Base-by-base conservation (phyloP, 108 stramenopile genomes). In the Nitzschia sp. region DNA sequence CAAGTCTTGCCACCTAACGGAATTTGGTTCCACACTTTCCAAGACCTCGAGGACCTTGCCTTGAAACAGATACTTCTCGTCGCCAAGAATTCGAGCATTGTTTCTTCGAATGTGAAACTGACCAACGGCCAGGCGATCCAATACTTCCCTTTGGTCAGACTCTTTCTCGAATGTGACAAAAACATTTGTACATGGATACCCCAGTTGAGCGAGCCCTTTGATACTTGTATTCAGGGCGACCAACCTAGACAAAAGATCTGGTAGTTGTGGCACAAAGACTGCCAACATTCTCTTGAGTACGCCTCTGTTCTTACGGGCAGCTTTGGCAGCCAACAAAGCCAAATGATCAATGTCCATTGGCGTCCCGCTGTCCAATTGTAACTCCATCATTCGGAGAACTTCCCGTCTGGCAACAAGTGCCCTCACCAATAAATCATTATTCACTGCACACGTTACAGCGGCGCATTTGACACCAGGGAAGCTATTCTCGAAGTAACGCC, bases 91-190 rank as follows among this genome's bases (percentile, higher is more conserved):
- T 15, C 52, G 33, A 1, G 63, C n/a, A 32, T 77, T 50, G 38
- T 69, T 69, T 29, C 36, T 33, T 2, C 35, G 31, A 27, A 83
- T 78, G 11, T 78, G 36, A 38, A 81, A 57, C 29, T 59, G 65
- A 8, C 92, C 95, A 9, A 84, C 79, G 29, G 67, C 69, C 69
- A 96, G 78, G 32, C 67, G 63, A 19, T 63, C 56, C 22, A 96
- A 76, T 32, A 92, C 91, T 22, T 73, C 48, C 19, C 95, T 82
- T 66, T 96, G 93, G 33, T 65, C 68, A 2, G 32, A 68, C 77
- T 96, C 92, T 22, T 73, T 91, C 73, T 94, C 93, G 70, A 96
- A 96, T 2, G 86, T 96, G 54, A 91, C 71, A 68, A 91, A 96
- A 3, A 96, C 91, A 38, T 80, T 66, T 31, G 86, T 88, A 31